A percentile compares a stretch with the other conserved stretches of the same genome.
phyloP scores from a whole-genome alignment of 2,329 filamentous ascomycete species.

The Domatiomyces catenatus region DNA sequence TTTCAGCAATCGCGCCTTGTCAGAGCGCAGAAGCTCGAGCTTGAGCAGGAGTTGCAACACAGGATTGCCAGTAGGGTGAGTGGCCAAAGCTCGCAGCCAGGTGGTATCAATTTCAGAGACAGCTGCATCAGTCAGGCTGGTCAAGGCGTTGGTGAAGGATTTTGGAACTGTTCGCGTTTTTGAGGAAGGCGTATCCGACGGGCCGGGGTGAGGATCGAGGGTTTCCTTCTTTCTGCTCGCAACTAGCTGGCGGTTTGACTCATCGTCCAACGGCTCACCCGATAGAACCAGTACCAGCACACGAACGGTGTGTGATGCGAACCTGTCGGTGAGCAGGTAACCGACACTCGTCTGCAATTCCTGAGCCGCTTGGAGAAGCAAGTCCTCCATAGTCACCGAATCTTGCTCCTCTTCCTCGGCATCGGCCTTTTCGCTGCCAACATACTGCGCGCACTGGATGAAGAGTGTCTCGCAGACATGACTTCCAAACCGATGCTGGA shows the following conservation, averaged over 20 bases:
- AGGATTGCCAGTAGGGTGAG: conserved; percentile 80
- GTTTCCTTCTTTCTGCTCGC: conserved; percentile 90
- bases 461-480: conserved; percentile 96
- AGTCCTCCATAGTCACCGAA: conserved; percentile 57
- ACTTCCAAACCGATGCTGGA: conserved; percentile 91
- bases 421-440: conserved; percentile 42
- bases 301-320: conserved; percentile 79
- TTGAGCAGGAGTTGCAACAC: conserved; percentile 81
- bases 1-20: conserved; percentile 50
- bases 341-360: conserved; percentile 77
- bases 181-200: conserved; percentile 29
- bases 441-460: conserved; percentile 60
- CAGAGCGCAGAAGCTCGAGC: conserved; percentile 63
- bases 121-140: conserved; percentile 68
- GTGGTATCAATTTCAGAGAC: conserved; percentile 61
- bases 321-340: conserved; percentile 70
- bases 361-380: conserved; percentile 69
- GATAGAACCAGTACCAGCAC: conserved; percentile 75
- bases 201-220: conserved; percentile 42
- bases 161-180: conserved; percentile 50
- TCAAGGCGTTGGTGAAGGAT: conserved; percentile 60
- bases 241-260: conserved; percentile 55
- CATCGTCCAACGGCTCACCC: conserved; percentile 60
- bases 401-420: conserved; percentile 31
- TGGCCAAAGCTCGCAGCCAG: conserved; percentile 68